These are phyloP conservation scores for Cryptococcus maquisensis DNA, from an alignment of 1,284 basidiomycete species.

Conservation along the genomic window DNA sequence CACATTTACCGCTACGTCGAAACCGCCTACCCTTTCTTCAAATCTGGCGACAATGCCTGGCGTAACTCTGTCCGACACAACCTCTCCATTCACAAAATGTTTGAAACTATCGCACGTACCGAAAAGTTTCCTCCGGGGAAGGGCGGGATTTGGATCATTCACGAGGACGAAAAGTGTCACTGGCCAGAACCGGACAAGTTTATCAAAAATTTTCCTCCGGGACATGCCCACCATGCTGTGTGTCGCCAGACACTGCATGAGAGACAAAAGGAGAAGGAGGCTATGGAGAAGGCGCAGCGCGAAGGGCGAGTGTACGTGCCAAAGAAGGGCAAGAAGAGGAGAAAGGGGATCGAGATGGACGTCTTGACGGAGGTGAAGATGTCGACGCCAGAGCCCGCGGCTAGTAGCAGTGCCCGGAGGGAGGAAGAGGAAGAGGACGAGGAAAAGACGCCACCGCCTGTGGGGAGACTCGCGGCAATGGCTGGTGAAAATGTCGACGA, in stretches of 20 bases:
- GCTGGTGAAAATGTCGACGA: neutral
- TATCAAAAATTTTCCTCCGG: conserved; percentile 44
- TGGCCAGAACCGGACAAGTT: conserved; percentile 46
- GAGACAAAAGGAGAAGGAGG: conserved; percentile 34
- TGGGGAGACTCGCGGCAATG: neutral
- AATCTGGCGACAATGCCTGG: conserved; percentile 90
- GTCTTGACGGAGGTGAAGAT: neutral
- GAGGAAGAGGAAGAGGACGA: neutral
- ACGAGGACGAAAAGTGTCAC: conserved; percentile 43
- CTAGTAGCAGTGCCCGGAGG: neutral
- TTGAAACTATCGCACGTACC: conserved; percentile 56
- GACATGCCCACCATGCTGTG: conserved; percentile 36
- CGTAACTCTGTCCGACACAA: conserved; percentile 85
- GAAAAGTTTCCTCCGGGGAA: conserved; percentile 46
- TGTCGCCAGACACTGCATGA: conserved; percentile 45
- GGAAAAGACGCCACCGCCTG: neutral
- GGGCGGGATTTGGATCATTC: conserved; percentile 49
- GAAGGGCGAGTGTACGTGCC: conserved; percentile 42
- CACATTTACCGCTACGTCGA: conserved; percentile 97
- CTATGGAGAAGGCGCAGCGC: conserved; percentile 36
- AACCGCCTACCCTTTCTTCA: conserved; percentile 88
- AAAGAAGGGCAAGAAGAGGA: conserved; percentile 45
- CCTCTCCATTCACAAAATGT: conserved; percentile 77
- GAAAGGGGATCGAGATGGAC: conserved; percentile 19
- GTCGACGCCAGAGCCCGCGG: neutral